phyloP scores from a whole-genome alignment of 441 rosid species.

The Arabidopsis hybrid region DNA sequence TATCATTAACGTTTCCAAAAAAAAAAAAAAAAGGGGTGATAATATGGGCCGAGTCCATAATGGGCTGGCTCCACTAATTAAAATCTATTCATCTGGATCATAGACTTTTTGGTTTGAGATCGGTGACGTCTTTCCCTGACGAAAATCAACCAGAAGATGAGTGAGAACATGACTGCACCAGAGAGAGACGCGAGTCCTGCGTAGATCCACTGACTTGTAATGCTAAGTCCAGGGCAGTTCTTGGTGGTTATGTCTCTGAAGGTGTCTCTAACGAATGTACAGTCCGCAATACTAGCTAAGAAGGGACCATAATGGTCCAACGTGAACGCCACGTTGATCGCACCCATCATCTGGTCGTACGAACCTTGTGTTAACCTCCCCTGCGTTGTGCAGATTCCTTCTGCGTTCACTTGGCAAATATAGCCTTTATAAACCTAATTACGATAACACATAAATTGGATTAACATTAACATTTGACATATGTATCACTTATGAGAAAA shows the following conservation, averaged over 20 bases:
- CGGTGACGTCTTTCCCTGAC: constrained; percentile 52
- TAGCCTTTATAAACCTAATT: constrained; percentile 46
- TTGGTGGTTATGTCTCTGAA: constrained; percentile 49
- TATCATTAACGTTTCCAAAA: background rate
- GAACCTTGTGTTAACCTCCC: constrained; percentile 57
- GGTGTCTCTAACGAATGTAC: constrained; percentile 56
- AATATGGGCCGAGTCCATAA: background rate
- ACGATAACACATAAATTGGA: background rate
- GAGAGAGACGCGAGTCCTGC: constrained; percentile 58
- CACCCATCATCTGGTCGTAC: constrained; percentile 51
- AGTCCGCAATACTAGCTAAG: constrained; percentile 54
- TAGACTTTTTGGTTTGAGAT: constrained; percentile 35
- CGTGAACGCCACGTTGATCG: constrained; percentile 52
- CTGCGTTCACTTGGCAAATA: constrained; percentile 46
- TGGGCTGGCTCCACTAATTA: constrained; percentile 7
- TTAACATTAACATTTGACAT: background rate
- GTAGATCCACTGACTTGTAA: constrained; percentile 59
- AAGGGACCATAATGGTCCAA: constrained; percentile 52
- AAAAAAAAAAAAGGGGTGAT: background rate
- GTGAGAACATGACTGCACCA: constrained; percentile 57
- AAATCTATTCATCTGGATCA: constrained; percentile 40
- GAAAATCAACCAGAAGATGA: constrained; percentile 58
- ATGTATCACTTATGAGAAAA: background rate
- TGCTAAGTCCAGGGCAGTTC: constrained; percentile 57
- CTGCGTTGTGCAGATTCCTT: constrained; percentile 48